These are phyloP conservation scores for Neofusicoccum sp. DNA, from an alignment of 2,329 filamentous ascomycete species.

Conservation along the genomic window DNA sequence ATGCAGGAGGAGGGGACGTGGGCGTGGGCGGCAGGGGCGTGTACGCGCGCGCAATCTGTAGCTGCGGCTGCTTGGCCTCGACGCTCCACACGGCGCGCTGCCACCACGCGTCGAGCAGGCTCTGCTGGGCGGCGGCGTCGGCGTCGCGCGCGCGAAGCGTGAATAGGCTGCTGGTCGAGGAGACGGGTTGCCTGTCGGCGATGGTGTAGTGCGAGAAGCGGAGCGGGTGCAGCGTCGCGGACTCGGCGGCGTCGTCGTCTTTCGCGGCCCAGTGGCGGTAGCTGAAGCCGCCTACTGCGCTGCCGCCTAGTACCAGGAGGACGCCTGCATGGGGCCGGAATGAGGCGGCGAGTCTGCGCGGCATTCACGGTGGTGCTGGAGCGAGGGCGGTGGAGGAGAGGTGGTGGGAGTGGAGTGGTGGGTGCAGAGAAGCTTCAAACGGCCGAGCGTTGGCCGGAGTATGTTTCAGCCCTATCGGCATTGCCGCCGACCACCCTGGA, in stretches of 20 bases:
- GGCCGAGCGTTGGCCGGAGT: slow-evolving; percentile 7
- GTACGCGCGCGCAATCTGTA: slow-evolving; percentile 90
- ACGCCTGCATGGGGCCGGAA: slow-evolving; percentile 32
- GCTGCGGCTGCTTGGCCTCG: slow-evolving; percentile 89
- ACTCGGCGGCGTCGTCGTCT: background rate
- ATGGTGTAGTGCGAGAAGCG: slow-evolving; percentile 70
- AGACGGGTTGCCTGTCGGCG: slow-evolving; percentile 62
- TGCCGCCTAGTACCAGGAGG: slow-evolving; percentile 37
- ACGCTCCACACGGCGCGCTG: slow-evolving; percentile 78
- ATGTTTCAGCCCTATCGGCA: slow-evolving; percentile 10
- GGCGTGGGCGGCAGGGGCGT: slow-evolving; percentile 72
- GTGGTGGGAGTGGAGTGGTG: background rate
- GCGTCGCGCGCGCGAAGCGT: slow-evolving; percentile 56
- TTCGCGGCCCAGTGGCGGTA: slow-evolving; percentile 34
- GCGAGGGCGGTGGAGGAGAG: background rate
- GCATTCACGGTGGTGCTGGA: background rate
- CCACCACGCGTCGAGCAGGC: slow-evolving; percentile 56
- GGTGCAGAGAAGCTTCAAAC: slow-evolving; percentile 4
- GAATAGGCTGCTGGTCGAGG: slow-evolving; percentile 69
- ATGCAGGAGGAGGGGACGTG: slow-evolving; percentile 26
- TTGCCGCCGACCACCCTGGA: background rate
- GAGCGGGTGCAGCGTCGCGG: slow-evolving; percentile 54
- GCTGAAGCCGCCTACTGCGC: slow-evolving; percentile 36
- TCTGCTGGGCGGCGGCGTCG: slow-evolving; percentile 20
- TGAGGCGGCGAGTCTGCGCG: slow-evolving; percentile 24